Base-by-base conservation (phyloP, 2,329 filamentous ascomycete genomes). In the Talaromyces sp. region DNA sequence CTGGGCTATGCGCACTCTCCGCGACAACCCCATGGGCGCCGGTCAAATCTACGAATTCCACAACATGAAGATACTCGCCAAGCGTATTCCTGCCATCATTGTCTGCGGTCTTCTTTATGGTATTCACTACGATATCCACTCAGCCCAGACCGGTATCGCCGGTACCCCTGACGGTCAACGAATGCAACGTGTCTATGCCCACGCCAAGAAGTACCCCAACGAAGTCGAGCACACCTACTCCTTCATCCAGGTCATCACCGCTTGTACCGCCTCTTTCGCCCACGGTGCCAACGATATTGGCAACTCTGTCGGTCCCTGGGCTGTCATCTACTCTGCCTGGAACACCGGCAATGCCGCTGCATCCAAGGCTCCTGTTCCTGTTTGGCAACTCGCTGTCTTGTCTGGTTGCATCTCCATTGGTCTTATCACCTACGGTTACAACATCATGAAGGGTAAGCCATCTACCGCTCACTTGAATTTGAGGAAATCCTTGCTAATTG, bases 51-150 rank as follows among this genome's bases (percentile, higher is more conserved):
- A 94, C 79, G 91, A 94, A 79, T 71, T 84, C 22, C 81, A 87
- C 78, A 94, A 94, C 83, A 79, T 93, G 67, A 84, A 83, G 73
- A 84, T 84, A 60, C 66, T 88, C 24, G 33, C 82, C 66, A 89
- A 86, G 78, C 89, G 90, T 24, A 73, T 93, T 9, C 91, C 91
- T 0, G 90, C 91, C 60, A 84, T 84, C 77, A 75, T 91, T 67
- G 82, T 87, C 50, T 82, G 82, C 68, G 90, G 83, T 63, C 73
- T 82, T 16, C 85, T 93, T 60, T 94, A 94, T 74, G 91, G 91
- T 76, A 75, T 89, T 31, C 83, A 93, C 83, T 94, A 93, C 79
- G 91, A 94, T 70, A 94, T 93, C 72, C 90, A 93, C 83, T 84
- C 86, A 58, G 89, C 89, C 4, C 90, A 93, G 81, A 82, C 83